phyloP scores from a whole-genome alignment of 176 grass and related monocot genomes.

The Oryza brachyantha region DNA sequence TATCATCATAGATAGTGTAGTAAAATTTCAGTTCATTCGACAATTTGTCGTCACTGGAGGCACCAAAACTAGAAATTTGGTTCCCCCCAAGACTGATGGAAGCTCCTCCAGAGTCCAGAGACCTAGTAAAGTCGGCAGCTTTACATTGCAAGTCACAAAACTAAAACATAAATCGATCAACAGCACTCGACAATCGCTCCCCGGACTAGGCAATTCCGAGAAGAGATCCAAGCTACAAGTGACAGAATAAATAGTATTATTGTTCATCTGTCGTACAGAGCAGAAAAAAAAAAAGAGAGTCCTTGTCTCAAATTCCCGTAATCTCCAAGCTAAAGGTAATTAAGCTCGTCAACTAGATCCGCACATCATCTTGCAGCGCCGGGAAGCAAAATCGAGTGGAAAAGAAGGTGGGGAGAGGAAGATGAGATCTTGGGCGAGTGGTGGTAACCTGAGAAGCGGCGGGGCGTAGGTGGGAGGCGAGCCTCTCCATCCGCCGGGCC shows the following conservation, averaged over 20 bases:
- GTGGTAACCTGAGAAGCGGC: constrained; percentile 43
- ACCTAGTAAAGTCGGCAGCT: constrained; percentile 17
- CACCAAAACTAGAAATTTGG: background rate
- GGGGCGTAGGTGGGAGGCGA: constrained; percentile 60
- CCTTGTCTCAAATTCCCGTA: too few relatives aligned
- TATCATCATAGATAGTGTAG: background rate
- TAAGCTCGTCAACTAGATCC: too few relatives aligned
- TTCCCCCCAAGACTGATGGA: background rate
- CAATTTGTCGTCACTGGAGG: background rate
- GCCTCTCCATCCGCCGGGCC: constrained; percentile 50
- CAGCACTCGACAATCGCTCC: background rate
- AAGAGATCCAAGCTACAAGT: background rate
- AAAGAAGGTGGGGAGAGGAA: background rate
- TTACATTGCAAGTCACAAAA: background rate
- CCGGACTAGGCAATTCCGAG: background rate
- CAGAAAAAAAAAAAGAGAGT: too few relatives aligned
- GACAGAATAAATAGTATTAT: too few relatives aligned
- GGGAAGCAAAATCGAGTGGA: too few relatives aligned
- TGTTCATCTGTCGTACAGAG: too few relatives aligned
- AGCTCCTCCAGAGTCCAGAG: background rate
- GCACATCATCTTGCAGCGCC: too few relatives aligned
- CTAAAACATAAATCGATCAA: background rate
- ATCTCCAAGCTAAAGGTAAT: too few relatives aligned
- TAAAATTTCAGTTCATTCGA: background rate
- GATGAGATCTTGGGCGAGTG: background rate